Conservation (phyloP, 345 rosid species). For the Linum tenue region DNA sequence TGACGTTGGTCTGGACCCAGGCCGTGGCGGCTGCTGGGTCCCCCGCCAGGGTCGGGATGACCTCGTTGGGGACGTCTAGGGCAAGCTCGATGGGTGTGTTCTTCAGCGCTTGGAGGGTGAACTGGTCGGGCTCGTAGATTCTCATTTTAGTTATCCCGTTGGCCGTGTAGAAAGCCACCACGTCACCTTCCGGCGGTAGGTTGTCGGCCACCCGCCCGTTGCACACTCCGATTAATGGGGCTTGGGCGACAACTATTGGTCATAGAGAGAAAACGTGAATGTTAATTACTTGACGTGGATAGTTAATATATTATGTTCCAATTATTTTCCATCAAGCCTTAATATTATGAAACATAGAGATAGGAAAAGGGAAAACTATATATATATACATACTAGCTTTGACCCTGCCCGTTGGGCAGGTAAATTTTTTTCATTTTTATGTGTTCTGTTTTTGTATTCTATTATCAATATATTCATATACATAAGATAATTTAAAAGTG, state of each 20-base stretch:
- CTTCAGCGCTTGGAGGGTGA: constrained; percentile 35
- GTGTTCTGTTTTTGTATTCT: no score
- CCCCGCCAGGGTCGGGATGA: constrained; percentile 22
- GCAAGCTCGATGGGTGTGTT: constrained; percentile 32
- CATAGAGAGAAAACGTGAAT: no score
- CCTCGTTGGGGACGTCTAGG: constrained; percentile 24
- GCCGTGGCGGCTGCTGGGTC: constrained; percentile 13
- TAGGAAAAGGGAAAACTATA: no score
- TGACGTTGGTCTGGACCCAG: constrained; percentile 32
- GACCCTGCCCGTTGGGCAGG: no score
- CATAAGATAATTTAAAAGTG: no score
- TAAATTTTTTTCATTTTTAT: no score
- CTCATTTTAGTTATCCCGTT: constrained; percentile 29
- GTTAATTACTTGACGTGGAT: no score
- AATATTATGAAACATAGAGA: no score
- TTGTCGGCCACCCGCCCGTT: constrained; percentile 32
- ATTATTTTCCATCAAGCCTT: no score
- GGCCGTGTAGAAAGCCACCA: constrained; percentile 20
- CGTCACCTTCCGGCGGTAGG: constrained; percentile 27
- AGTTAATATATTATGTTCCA: no score
- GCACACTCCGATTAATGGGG: constrained; percentile 32
- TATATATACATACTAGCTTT: no score
- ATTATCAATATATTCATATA: no score
- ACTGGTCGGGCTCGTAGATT: constrained; percentile 28
- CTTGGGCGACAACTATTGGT: constrained; percentile 10